Evolutionary conservation across 257 asterid species (phyloP).

Genomic region (Rehmannia glutinosa): DNA sequence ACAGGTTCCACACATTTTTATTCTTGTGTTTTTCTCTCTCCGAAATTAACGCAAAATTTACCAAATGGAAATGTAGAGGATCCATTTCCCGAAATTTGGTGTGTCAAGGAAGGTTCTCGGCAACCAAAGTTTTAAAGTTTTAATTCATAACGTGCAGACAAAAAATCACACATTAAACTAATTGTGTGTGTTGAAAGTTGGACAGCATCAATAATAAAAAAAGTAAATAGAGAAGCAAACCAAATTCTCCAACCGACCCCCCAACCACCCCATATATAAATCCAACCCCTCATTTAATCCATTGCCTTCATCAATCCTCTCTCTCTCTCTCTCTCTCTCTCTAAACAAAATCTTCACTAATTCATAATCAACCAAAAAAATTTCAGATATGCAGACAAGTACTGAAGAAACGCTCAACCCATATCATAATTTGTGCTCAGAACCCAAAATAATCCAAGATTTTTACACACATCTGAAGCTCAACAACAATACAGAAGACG

Average conservation of each 20-base stretch:
- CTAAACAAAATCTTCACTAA: background rate
- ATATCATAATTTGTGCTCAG: background rate
- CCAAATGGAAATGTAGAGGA: too few species aligned
- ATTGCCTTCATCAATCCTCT: background rate
- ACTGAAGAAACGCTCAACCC: constrained; percentile 15
- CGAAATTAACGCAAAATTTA: too few species aligned
- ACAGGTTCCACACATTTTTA: too few species aligned
- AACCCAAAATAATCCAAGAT: constrained; percentile 15
- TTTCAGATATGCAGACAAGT: constrained; percentile 24
- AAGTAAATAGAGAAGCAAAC: background rate
- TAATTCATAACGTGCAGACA: too few species aligned
- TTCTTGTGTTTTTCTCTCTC: too few species aligned
- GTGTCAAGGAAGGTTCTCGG: too few species aligned
- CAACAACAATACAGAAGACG: background rate
- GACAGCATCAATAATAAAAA: constrained; percentile 16
- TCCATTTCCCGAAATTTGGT: too few species aligned
- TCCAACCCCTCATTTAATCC: constrained; percentile 9
- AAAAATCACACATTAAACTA: too few species aligned
- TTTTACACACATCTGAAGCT: constrained; percentile 21
- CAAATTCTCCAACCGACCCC: constrained; percentile 8
- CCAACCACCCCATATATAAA: constrained; percentile 19
- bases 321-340: background rate
- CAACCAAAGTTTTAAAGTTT: too few species aligned
- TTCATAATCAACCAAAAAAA: background rate
- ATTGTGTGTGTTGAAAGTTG: constrained; percentile 21